Conservation (phyloP, 495 filamentous ascomycete species). For the Hyaloscypha variabilis region DNA sequence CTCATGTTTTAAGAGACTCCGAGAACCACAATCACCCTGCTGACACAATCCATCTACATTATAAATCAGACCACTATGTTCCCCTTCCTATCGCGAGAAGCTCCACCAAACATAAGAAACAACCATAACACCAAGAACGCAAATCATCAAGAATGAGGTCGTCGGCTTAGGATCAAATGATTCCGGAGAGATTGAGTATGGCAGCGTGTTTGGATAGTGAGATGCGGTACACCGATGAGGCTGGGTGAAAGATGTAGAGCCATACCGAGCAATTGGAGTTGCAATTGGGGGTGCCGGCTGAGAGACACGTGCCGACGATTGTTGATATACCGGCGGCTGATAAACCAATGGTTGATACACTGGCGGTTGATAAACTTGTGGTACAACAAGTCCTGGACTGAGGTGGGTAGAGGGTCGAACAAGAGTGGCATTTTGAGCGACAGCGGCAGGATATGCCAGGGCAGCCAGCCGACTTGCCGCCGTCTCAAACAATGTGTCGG, state of each 20-base stretch:
- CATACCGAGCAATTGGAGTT: background rate
- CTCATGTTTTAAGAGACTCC: too few relatives aligned
- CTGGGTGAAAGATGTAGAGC: background rate
- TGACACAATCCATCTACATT: background rate
- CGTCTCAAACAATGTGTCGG: conserved; percentile 3
- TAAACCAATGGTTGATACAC: background rate
- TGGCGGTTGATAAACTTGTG: too few relatives aligned
- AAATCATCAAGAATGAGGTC: background rate
- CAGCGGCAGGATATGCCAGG: background rate
- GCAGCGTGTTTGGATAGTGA: background rate
- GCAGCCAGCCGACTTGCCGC: background rate
- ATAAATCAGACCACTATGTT: background rate
- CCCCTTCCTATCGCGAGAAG: background rate
- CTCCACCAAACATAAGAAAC: conserved; percentile 9
- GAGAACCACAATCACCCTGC: too few relatives aligned
- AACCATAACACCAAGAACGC: background rate
- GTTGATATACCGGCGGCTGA: background rate
- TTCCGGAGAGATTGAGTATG: background rate
- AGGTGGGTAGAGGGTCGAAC: background rate
- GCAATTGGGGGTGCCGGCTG: background rate
- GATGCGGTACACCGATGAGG: background rate
- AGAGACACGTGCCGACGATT: background rate
- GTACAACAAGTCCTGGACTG: too few relatives aligned
- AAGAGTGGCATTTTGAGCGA: background rate
- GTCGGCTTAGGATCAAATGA: background rate